Base-by-base conservation (phyloP, 2,329 filamentous ascomycete genomes). In the Talaromyces atroroseus region DNA sequence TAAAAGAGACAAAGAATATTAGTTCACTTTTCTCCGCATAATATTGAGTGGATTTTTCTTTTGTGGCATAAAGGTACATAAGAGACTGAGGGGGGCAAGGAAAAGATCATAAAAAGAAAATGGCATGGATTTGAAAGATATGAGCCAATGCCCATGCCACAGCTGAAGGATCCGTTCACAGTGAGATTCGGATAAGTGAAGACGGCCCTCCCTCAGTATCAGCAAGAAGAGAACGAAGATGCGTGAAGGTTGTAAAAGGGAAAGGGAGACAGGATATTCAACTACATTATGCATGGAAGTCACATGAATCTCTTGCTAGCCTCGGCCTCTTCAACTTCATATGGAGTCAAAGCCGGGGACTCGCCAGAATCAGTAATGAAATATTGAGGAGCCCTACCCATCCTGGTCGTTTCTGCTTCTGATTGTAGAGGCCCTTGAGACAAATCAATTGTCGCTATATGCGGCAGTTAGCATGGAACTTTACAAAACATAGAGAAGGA, bases 251-350 rank as follows among this genome's bases (percentile, higher is more conserved):
- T 40, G 36, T 40, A 40, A 21, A 14, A 21, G 26, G 21, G 32
- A 26, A 50, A 46, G 23, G 36, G 14, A 51, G 32, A 46, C 18
- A 42, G 57, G 42, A 56, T 18, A 38, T 36, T 38, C 23, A 57
- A 44, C 32, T 51, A 56, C 57, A 54, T 45, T 34, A 32, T 44
- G 34, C 42, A 20, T 34, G 46, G 46, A n/a, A 36, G 32, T 16
- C 12, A 8, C 14, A 36, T 36, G 32, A 16, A 51, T 45, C 32
- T 56, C 48, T n/a, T 60, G 49, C 42, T 59, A 38, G 5, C 56
- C 3, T 53, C 53, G 18, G 59, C 58, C 62, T 74, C 72, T 61
- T 74, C 73, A 58, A 74, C 62, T 63, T 73, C 68, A 60, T 73
- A 72, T 36, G 69, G 63, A 51, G 52, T 66, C 64, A 73, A 60